Percentiles rank a stretch among this genome's conserved stretches.
These are phyloP conservation scores for Thalia dealbata DNA, from an alignment of 176 grass and related monocot species.

Conservation along the genomic window DNA sequence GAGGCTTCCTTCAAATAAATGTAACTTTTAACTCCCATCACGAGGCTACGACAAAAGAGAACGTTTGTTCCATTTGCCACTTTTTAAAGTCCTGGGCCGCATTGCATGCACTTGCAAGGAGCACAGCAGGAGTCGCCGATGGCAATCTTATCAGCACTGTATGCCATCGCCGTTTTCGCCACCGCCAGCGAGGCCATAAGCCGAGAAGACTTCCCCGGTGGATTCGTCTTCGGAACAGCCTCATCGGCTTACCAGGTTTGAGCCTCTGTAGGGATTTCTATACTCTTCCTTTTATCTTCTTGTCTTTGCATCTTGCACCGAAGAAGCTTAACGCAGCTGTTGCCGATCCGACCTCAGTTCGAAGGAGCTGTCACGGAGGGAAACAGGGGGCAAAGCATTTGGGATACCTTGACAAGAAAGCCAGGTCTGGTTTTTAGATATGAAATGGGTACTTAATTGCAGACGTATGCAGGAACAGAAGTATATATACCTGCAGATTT, in stretches of 20 bases:
- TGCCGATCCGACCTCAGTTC: constrained; percentile 34
- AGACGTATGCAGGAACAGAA: not conserved
- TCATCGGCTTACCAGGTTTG: constrained; percentile 85
- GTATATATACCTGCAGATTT: not conserved
- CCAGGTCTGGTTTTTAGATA: constrained; percentile 30
- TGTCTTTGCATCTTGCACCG: constrained; percentile 1
- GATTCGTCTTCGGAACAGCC: constrained; percentile 88
- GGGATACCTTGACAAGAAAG: constrained; percentile 66
- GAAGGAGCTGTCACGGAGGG: constrained; percentile 87
- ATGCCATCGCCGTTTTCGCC: constrained; percentile 41
- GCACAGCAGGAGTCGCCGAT: constrained; percentile 26
- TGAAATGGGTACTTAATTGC: not conserved
- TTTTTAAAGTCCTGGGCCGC: no score
- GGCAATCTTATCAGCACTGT: constrained; percentile 32
- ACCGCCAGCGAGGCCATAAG: constrained; percentile 41
- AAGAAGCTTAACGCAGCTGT: constrained; percentile 7
- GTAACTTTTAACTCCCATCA: no score
- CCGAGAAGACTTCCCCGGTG: constrained; percentile 72
- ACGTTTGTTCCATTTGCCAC: no score
- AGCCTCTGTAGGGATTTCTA: not conserved
- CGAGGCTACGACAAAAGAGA: no score
- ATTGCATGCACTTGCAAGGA: no score
- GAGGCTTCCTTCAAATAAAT: no score
- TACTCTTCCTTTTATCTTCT: not conserved
- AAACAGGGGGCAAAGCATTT: constrained; percentile 72